A percentile compares a stretch with the other conserved stretches of the same genome.
These are phyloP conservation scores for Chlorella sp. DNA, from an alignment of 139 green algal genomes.

Conservation along the genomic window DNA sequence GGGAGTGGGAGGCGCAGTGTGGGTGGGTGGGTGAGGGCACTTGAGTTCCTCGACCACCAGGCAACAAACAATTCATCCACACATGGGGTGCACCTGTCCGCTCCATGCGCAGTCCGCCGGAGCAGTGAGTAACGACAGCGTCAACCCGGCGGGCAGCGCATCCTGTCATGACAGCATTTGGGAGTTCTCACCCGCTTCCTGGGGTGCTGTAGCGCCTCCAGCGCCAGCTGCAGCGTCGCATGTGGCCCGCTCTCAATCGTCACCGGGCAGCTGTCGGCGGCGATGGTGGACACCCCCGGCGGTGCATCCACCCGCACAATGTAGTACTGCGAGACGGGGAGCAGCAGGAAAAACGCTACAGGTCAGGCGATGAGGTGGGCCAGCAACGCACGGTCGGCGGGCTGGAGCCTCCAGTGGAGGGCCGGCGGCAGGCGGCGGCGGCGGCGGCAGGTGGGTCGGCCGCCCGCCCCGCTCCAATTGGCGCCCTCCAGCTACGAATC, in stretches of 20 bases:
- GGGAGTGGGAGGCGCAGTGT: not conserved
- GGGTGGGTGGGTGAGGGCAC: not conserved
- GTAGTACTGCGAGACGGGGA: conserved; percentile 23
- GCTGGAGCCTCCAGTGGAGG: too few species aligned
- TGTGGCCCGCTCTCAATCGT: conserved; percentile 46
- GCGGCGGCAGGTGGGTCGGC: too few species aligned
- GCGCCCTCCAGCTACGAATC: too few species aligned
- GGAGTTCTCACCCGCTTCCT: not conserved
- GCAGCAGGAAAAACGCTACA: too few species aligned
- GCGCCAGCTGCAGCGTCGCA: not conserved
- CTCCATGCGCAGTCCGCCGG: not conserved
- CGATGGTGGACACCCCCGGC: conserved; percentile 16
- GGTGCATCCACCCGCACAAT: conserved; percentile 42
- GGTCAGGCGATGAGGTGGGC: not conserved
- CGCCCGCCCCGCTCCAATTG: too few species aligned
- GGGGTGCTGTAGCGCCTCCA: conserved; percentile 18
- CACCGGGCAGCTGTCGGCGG: conserved; percentile 35
- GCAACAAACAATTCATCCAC: too few species aligned
- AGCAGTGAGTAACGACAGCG: not conserved
- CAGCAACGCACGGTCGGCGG: too few species aligned
- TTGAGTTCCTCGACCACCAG: too few species aligned
- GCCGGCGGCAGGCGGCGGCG: too few species aligned
- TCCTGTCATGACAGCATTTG: not conserved
- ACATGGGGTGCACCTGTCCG: not conserved
- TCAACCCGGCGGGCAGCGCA: too few species aligned